phyloP scores from a whole-genome alignment of 140 eudicot genomes.

The Cichorium intybus region DNA sequence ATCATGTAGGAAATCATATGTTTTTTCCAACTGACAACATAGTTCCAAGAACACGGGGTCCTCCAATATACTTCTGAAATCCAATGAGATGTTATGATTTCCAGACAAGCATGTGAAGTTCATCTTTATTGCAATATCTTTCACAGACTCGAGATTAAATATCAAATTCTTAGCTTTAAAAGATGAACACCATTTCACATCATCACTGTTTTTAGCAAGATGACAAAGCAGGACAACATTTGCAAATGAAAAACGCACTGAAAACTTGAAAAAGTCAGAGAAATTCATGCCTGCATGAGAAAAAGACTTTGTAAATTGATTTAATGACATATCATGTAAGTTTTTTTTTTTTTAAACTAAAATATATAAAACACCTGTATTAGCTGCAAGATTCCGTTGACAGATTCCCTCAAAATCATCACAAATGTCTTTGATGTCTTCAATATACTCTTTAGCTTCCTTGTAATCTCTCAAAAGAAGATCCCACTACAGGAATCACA shows the following conservation, averaged over 20 bases:
- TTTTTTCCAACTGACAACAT: slow-evolving; percentile 37
- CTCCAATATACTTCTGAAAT: slow-evolving; percentile 31
- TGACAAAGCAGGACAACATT: slow-evolving; percentile 61
- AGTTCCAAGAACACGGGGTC: slow-evolving; percentile 56
- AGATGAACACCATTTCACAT: slow-evolving; percentile 26
- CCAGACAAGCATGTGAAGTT: slow-evolving; percentile 34
- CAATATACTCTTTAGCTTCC: slow-evolving; percentile 80
- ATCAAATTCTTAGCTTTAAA: slow-evolving; percentile 35
- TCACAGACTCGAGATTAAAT: slow-evolving; percentile 57
- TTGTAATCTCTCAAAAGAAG: slow-evolving; percentile 74
- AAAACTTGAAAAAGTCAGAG: slow-evolving; percentile 67
- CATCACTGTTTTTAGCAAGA: slow-evolving; percentile 14
- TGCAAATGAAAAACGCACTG: slow-evolving; percentile 60
- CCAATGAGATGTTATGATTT: slow-evolving; percentile 30
- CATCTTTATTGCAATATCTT: slow-evolving; percentile 55
- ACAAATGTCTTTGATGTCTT: slow-evolving; percentile 84
- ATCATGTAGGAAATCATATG: slow-evolving; percentile 42
- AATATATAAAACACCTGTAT: slow-evolving; percentile 52
- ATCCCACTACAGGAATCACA: slow-evolving; percentile 55
- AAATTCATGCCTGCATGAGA: slow-evolving; percentile 77
- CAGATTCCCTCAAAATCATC: slow-evolving; percentile 93
- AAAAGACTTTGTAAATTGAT: background rate
- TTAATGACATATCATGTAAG: too few relatives aligned
- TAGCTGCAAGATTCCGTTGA: slow-evolving; percentile 96
- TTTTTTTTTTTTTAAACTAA: too few relatives aligned